Percentiles rank a stretch among this genome's conserved stretches.
Conservation (phyloP, 371 early-diverging fungal species). For the Mortierella sp. region DNA sequence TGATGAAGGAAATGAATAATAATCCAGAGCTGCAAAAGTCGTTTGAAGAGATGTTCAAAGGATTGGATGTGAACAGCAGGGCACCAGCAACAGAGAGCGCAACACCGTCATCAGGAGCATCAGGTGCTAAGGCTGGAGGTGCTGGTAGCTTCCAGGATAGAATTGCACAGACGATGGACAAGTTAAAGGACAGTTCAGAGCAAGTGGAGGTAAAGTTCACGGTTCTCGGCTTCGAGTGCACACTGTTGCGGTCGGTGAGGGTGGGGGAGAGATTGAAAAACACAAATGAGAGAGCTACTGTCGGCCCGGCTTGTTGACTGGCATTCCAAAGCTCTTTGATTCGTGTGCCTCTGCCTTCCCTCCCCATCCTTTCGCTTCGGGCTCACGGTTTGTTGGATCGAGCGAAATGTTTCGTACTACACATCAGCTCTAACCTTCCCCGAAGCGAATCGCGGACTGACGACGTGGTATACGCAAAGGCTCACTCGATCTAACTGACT, state of each 20-base stretch:
- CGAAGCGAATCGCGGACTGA: constrained; percentile 5
- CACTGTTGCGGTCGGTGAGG: too few relatives aligned
- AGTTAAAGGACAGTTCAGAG: constrained; percentile 84
- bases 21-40: constrained; percentile 68
- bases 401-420: not conserved
- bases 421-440: too few relatives aligned
- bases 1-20: constrained; percentile 69
- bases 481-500: not conserved
- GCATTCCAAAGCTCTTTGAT: too few relatives aligned
- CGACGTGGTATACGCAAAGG: not conserved
- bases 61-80: constrained; percentile 56
- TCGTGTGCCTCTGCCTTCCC: too few relatives aligned
- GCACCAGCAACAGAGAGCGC: constrained; percentile 21
- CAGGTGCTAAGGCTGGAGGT: constrained; percentile 16
- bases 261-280: too few relatives aligned
- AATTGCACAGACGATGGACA: constrained; percentile 86
- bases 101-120: constrained; percentile 22
- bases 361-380: constrained; percentile 5
- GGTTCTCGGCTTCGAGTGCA: not conserved
- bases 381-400: constrained; percentile 35
- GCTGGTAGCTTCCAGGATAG: constrained; percentile 74
- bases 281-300: too few relatives aligned
- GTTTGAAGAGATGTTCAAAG: constrained; percentile 71
- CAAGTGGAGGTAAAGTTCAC: constrained; percentile 75
- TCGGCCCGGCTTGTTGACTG: too few relatives aligned